Percentiles rank a stretch among this genome's conserved stretches.
Conservation (phyloP, 139 green algal species). For the Tetraselmis chui region DNA sequence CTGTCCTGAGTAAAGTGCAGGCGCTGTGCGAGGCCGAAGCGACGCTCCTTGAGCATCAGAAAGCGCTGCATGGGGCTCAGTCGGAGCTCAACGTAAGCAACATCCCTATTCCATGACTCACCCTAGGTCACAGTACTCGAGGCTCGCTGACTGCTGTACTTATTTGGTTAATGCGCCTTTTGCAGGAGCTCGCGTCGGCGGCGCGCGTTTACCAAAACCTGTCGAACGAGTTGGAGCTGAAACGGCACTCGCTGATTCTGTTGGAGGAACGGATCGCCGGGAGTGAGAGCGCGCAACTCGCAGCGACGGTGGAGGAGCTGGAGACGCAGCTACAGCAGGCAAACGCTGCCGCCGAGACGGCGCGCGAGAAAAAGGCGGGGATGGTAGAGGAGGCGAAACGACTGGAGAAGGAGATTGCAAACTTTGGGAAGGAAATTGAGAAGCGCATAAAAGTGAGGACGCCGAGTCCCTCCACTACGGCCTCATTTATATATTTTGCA, state of each 20-base stretch:
- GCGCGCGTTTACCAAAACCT: constrained; percentile 25
- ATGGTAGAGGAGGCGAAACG: constrained; percentile 55
- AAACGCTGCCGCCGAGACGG: constrained; percentile 32
- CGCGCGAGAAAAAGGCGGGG: constrained; percentile 46
- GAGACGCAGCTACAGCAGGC: constrained; percentile 50
- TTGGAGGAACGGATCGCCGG: constrained; percentile 53
- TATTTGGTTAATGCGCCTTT: neutral
- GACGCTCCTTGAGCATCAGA: constrained; percentile 33
- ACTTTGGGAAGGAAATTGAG: constrained; percentile 70
- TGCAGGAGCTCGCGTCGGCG: constrained; percentile 3
- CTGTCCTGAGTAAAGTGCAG: constrained; percentile 59
- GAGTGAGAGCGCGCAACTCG: constrained; percentile 64
- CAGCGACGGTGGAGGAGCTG: constrained; percentile 40
- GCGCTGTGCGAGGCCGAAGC: constrained; percentile 54
- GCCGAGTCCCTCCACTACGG: no score
- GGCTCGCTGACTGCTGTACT: neutral
- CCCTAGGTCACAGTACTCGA: no score
- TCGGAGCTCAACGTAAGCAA: constrained; percentile 30
- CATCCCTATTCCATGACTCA: no score
- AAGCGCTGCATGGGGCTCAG: constrained; percentile 25
- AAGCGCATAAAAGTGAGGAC: constrained; percentile 29
- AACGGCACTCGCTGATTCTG: constrained; percentile 60
- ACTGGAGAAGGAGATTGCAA: constrained; percentile 69
- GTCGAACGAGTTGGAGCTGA: constrained; percentile 68
- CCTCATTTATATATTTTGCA: no score